Evolutionary conservation across 257 asterid genomes (phyloP).

Genomic region (Plantago ovata): DNA sequence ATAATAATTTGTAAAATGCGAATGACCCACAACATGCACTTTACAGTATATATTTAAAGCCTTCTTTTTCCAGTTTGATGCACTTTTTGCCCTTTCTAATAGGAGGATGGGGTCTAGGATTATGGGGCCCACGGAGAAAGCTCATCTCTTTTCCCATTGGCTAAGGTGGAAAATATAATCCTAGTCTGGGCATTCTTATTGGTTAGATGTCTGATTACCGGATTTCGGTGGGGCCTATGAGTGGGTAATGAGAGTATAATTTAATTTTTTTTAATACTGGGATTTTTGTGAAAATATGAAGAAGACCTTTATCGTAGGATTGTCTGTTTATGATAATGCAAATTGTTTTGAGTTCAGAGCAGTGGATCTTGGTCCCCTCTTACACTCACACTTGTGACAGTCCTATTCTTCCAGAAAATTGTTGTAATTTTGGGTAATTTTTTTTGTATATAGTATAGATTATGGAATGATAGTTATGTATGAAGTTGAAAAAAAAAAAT

Average conservation of each 20-base stretch:
- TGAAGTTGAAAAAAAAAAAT: too few species aligned
- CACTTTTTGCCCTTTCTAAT: conserved; percentile 28
- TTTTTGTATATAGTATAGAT: too few species aligned
- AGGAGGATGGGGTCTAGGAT: conserved; percentile 24
- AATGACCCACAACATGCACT: conserved; percentile 61
- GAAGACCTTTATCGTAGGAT: conserved; percentile 36
- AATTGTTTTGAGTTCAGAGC: conserved; percentile 17
- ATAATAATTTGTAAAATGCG: conserved; percentile 42
- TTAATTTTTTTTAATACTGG: background rate
- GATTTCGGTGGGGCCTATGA: conserved; percentile 50
- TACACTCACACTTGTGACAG: background rate
- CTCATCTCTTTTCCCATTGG: conserved; percentile 70
- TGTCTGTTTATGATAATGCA: conserved; percentile 25
- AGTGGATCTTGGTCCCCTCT: conserved; percentile 42
- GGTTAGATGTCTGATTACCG: conserved; percentile 35
- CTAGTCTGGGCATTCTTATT: conserved; percentile 34
- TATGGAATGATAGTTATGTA: too few species aligned
- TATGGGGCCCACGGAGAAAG: conserved; percentile 32
- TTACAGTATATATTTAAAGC: conserved; percentile 29
- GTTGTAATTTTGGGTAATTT: background rate
- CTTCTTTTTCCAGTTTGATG: conserved; percentile 5
- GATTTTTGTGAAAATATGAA: conserved; percentile 29
- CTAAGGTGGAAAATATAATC: conserved; percentile 32
- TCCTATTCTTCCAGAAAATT: conserved; percentile 17
- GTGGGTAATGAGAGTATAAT: conserved; percentile 26